Conservation (phyloP, 2,329 filamentous ascomycete species). For the Colletotrichum sp. region DNA sequence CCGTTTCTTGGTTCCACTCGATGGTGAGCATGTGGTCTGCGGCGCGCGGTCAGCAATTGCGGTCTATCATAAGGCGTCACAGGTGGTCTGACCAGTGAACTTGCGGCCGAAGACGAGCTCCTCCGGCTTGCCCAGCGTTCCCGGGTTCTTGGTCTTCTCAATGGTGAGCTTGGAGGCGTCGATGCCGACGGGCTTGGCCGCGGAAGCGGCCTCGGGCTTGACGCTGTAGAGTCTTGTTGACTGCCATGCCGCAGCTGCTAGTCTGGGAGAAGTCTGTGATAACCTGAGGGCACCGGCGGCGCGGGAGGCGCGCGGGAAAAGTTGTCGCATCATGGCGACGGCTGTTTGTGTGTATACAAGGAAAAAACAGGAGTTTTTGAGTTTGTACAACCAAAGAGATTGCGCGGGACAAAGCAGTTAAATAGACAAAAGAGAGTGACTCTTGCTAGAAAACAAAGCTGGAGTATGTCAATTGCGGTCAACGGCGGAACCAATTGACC, state of each 20-base stretch:
- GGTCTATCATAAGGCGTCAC: not conserved
- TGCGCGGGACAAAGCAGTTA: not conserved
- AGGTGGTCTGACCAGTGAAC: conserved; percentile 74
- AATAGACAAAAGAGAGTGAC: not conserved
- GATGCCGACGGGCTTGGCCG: conserved; percentile 66
- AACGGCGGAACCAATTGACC: conserved; percentile 4
- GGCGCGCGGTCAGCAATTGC: not conserved
- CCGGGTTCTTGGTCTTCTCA: conserved; percentile 77
- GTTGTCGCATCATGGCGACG: conserved; percentile 49
- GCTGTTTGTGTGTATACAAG: not conserved
- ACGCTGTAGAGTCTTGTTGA: conserved; percentile 56
- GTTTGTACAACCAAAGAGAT: not conserved
- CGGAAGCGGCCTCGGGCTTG: conserved; percentile 53
- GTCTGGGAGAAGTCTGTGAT: conserved; percentile 30
- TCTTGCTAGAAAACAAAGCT: not conserved
- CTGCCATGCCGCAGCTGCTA: conserved; percentile 34
- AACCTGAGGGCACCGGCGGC: conserved; percentile 32
- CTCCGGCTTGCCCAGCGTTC: conserved; percentile 74
- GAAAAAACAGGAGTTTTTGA: not conserved
- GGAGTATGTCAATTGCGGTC: not conserved
- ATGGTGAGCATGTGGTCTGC: conserved; percentile 95
- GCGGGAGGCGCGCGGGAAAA: conserved; percentile 44
- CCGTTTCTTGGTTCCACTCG: conserved; percentile 86
- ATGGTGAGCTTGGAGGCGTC: conserved; percentile 80
- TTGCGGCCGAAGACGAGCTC: conserved; percentile 88